These are phyloP conservation scores for Phaeotremella skinneri DNA, from an alignment of 768 basidiomycete species.

Conservation along the genomic window DNA sequence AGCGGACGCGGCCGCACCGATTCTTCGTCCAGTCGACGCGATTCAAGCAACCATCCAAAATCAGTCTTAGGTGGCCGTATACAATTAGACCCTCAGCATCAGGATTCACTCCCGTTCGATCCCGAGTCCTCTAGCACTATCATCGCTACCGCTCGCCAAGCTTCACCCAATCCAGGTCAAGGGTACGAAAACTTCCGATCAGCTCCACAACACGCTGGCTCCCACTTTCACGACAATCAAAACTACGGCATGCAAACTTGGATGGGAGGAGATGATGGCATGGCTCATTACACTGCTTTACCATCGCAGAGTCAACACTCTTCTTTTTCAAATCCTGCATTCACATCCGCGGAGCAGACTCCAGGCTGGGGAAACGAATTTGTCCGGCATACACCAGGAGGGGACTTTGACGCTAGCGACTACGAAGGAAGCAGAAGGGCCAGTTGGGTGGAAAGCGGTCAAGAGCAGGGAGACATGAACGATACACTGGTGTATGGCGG, in stretches of 20 bases:
- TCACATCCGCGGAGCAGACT: constrained; percentile 5
- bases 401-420: not conserved
- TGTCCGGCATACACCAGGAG: constrained; percentile 9
- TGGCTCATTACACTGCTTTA: constrained; percentile 2
- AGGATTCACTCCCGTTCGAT: constrained; percentile 40
- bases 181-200: constrained; percentile 2
- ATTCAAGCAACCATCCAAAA: not conserved
- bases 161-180: constrained; percentile 12
- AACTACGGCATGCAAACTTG: not conserved
- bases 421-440: not conserved
- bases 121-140: constrained; percentile 33
- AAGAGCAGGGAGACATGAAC: not conserved
- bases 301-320: constrained; percentile 15
- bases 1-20: not conserved
- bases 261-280: not conserved
- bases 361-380: constrained; percentile 23
- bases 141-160: constrained; percentile 32
- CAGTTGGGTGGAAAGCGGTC: not conserved
- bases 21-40: not conserved
- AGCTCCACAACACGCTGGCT: not conserved
- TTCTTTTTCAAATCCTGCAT: constrained; percentile 6
- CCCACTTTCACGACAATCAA: not conserved
- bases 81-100: constrained; percentile 6
- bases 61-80: not conserved
- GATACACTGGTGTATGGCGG: constrained; percentile 1